A percentile compares a stretch with the other conserved stretches of the same genome.
These are phyloP conservation scores for Fusarium xyrophilum DNA, from an alignment of 2,329 filamentous ascomycete genomes.

Conservation along the genomic window DNA sequence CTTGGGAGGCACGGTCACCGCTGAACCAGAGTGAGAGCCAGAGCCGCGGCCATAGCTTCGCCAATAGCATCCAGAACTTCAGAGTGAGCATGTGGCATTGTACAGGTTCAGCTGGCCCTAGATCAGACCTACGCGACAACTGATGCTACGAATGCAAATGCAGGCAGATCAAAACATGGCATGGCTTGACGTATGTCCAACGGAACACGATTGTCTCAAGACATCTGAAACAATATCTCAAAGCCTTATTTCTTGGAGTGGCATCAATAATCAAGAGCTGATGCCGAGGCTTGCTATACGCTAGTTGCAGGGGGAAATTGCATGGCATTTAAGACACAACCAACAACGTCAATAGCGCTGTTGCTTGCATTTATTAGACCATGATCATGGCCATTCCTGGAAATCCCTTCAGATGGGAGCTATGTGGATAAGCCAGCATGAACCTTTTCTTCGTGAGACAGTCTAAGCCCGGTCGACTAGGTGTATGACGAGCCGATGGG, in stretches of 20 bases:
- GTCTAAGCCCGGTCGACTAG: conserved; percentile 5
- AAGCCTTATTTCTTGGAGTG: background rate
- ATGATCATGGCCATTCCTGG: background rate
- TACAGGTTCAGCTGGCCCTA: conserved; percentile 32
- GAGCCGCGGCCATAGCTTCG: conserved; percentile 5
- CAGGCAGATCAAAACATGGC: conserved; percentile 1
- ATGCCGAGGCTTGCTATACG: conserved; percentile 19
- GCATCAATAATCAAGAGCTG: conserved; percentile 7
- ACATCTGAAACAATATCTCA: conserved; percentile 24
- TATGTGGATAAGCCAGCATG: background rate
- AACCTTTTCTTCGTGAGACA: background rate
- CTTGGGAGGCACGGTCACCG: conserved; percentile 7
- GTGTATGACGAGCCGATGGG: conserved; percentile 2
- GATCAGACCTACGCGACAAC: conserved; percentile 5
- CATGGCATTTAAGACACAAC: conserved; percentile 16
- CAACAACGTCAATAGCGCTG: conserved; percentile 6
- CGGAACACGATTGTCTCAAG: conserved; percentile 5
- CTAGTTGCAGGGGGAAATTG: conserved; percentile 28
- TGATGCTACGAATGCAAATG: background rate
- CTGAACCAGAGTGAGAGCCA: conserved; percentile 25
- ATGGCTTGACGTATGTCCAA: conserved; percentile 5
- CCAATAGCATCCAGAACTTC: background rate
- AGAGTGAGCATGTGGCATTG: background rate
- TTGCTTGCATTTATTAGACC: conserved; percentile 1
- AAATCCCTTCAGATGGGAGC: conserved; percentile 9